phyloP scores from a whole-genome alignment of 306 rosid species.

The Aeschynomene evenia region DNA sequence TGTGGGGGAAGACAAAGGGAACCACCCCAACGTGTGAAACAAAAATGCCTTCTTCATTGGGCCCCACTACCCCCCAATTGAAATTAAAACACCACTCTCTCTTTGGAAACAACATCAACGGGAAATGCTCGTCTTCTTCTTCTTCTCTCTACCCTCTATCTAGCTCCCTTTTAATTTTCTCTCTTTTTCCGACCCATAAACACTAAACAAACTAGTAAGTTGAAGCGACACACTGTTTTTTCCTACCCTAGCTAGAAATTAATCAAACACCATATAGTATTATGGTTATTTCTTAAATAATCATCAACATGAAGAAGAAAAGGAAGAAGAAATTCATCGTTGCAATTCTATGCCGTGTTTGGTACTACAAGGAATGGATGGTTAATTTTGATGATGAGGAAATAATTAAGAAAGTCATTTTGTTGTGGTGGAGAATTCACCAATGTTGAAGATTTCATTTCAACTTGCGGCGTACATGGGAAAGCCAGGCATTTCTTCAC shows the following conservation, averaged over 20 bases:
- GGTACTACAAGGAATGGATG: slow-evolving; percentile 4
- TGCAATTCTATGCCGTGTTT: slow-evolving; percentile 17
- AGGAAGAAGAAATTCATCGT: background rate
- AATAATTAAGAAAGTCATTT: slow-evolving; percentile 5
- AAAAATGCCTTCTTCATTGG: slow-evolving; percentile 50
- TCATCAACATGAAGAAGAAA: slow-evolving; percentile 39
- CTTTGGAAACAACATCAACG: slow-evolving; percentile 66
- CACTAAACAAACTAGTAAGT: too few relatives aligned
- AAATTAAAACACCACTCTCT: slow-evolving; percentile 39
- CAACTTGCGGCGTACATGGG: slow-evolving; percentile 81
- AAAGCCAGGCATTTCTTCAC: slow-evolving; percentile 85
- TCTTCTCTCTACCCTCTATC: background rate
- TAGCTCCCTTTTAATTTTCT: slow-evolving; percentile 10
- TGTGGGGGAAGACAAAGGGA: slow-evolving; percentile 51
- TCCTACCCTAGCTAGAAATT: background rate
- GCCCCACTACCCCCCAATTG: slow-evolving; percentile 47
- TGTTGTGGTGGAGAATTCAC: slow-evolving; percentile 51
- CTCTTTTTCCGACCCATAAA: background rate
- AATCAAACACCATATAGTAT: background rate
- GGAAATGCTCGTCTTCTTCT: slow-evolving; percentile 69
- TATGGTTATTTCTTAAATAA: slow-evolving; percentile 2
- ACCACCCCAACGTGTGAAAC: slow-evolving; percentile 74
- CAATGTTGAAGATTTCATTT: slow-evolving; percentile 24
- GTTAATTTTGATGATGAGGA: slow-evolving; percentile 28
- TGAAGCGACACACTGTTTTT: slow-evolving; percentile 19